Evolutionary conservation across 495 filamentous ascomycete species (phyloP), one percentile per base, ranked within the genome.

Genomic region (Aspergillus coremiiformis): DNA sequence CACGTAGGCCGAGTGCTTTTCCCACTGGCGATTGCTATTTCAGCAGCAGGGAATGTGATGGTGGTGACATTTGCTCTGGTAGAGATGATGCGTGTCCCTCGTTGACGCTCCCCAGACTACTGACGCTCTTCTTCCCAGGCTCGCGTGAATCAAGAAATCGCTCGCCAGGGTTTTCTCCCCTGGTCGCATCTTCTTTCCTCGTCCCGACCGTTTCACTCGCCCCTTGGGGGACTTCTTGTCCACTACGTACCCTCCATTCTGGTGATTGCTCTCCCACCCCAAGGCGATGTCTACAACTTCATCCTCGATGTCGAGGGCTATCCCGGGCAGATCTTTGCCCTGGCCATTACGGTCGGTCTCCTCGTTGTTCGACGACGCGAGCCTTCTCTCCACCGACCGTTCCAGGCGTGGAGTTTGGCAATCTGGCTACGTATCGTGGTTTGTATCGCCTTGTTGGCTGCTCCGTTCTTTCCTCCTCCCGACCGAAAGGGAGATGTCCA

Each of bases 221-320:
- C 86, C 0, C 60, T 86, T 4, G 82, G 84, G 0, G 85, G 81
- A 0, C 68, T 89, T 0, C 74, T 87, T 6, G 77, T 85, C 0
- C 84, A 87, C 55, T 87, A 79, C 58, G 70, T 87, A 19, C 84
- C 84, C 0, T 86, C 83, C 0, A 44, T 85, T 0, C 66, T 86
- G 1, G 83, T 88, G 10, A 86, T 86, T 22, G 59, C 71, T 4
- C 71, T 88, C 2, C 84, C 83, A 0, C 81, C 84, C 3, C 76
- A 79, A 37, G 69, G 74, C n/a, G 78, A 84, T 42, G 80, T 84
- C 5, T 89, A 87, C 61, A 83, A 80, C 43, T 88, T 89, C 55
- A 87, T 89, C 51, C 70, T 87, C 9, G 82, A 87, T 32, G 82
- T 87, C 2, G 84, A 86, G 57, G 84, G 79, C 3, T 90, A 90